Percentiles rank a stretch among this genome's conserved stretches.
These are phyloP conservation scores for Penicillium coprophilum DNA, from an alignment of 495 filamentous ascomycete species.

Conservation along the genomic window DNA sequence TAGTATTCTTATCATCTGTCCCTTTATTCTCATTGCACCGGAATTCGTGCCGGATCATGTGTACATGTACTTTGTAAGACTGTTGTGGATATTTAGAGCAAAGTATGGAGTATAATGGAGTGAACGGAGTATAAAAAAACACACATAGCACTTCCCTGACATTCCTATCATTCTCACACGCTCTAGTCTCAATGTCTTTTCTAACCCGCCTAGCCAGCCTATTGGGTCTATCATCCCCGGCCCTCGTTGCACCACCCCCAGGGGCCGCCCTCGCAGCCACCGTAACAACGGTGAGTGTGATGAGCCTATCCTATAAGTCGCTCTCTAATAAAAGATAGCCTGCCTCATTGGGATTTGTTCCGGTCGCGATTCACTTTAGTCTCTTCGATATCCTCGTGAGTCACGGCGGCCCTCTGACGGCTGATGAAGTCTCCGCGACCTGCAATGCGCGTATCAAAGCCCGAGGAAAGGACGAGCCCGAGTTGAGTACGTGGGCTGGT, in stretches of 20 bases:
- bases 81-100: background rate
- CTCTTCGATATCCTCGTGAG: constrained; percentile 31
- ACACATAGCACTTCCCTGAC: background rate
- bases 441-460: constrained; percentile 18
- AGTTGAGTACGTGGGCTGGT: constrained; percentile 22
- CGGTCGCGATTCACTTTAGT: constrained; percentile 38
- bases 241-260: constrained; percentile 18
- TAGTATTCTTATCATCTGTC: background rate
- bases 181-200: constrained; percentile 20
- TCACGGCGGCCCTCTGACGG: constrained; percentile 23
- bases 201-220: constrained; percentile 19
- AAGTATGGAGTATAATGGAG: background rate
- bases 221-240: constrained; percentile 17
- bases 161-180: background rate
- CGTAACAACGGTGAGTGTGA: constrained; percentile 29
- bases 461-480: constrained; percentile 13
- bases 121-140: background rate
- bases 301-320: background rate
- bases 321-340: constrained; percentile 24
- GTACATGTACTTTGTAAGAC: background rate
- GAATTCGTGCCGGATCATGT: background rate
- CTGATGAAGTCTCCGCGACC: constrained; percentile 27
- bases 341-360: constrained; percentile 38
- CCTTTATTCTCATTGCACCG: background rate
- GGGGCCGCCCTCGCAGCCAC: constrained; percentile 31